These are phyloP conservation scores for Fraxinus floribunda DNA, from an alignment of 305 asterid genomes.

Conservation along the genomic window DNA sequence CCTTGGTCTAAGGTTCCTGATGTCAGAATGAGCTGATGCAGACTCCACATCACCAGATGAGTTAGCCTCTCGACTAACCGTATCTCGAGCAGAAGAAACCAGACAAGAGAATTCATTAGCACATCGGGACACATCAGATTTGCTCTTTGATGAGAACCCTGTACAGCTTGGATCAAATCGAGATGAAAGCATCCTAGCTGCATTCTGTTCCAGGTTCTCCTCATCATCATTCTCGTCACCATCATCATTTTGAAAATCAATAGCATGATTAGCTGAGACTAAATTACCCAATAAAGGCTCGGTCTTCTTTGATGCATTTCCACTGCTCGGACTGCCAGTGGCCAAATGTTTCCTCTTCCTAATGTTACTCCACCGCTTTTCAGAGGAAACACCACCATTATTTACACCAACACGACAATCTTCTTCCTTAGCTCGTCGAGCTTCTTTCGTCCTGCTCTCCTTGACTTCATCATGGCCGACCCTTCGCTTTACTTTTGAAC, in stretches of 20 bases:
- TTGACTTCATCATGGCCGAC: conserved; percentile 37
- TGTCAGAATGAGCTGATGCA: conserved; percentile 49
- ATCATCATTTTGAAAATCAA: conserved; percentile 57
- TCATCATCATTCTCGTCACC: conserved; percentile 95
- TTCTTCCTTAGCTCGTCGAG: conserved; percentile 39
- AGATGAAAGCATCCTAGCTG: conserved; percentile 99
- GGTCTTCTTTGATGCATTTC: conserved; percentile 43
- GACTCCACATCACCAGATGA: conserved; percentile 50
- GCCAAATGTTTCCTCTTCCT: conserved; percentile 52
- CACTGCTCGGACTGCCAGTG: conserved; percentile 35
- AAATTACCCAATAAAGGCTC: conserved; percentile 54
- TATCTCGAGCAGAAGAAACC: conserved; percentile 49
- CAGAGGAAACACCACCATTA: conserved; percentile 39
- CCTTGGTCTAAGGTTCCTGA: conserved; percentile 77
- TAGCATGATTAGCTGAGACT: conserved; percentile 35
- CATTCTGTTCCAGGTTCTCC: conserved; percentile 97
- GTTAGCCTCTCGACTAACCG: conserved; percentile 42
- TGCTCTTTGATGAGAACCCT: conserved; percentile 61
- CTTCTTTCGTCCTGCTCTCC: conserved; percentile 38
- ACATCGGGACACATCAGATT: conserved; percentile 45
- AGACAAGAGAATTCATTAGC: conserved; percentile 48
- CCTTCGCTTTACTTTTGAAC: conserved; percentile 42
- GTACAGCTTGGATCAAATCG: conserved; percentile 98
- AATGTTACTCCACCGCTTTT: conserved; percentile 41
- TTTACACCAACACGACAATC: conserved; percentile 31